These are phyloP conservation scores for Teratosphaeria epicoccoides DNA, from an alignment of 2,329 filamentous ascomycete genomes.

Conservation along the genomic window DNA sequence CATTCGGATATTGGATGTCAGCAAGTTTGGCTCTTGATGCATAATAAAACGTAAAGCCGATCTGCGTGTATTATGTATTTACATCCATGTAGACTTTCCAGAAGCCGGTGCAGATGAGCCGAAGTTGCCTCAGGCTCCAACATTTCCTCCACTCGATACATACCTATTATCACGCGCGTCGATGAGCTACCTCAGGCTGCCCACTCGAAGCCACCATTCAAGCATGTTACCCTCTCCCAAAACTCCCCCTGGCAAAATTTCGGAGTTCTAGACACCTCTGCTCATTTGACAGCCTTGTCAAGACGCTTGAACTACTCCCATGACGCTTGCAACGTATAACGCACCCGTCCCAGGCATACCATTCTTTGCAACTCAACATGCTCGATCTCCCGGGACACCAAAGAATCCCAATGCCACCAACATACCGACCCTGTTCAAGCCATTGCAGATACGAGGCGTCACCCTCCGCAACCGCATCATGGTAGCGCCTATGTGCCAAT, in stretches of 20 bases:
- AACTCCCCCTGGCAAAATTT: too few relatives aligned
- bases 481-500: conserved; percentile 56
- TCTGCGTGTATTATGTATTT: too few relatives aligned
- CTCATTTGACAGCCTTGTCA: too few relatives aligned
- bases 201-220: too few relatives aligned
- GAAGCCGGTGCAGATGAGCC: neutral
- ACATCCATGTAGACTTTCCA: neutral
- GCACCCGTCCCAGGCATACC: conserved; percentile 32
- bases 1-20: neutral
- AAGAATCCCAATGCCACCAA: conserved; percentile 32
- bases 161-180: too few relatives aligned
- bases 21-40: neutral
- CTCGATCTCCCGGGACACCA: conserved; percentile 35
- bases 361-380: conserved; percentile 38
- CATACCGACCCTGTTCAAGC: conserved; percentile 49
- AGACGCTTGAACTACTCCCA: too few relatives aligned
- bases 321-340: conserved; percentile 23
- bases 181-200: too few relatives aligned
- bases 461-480: conserved; percentile 56
- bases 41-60: too few relatives aligned
- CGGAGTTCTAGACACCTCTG: too few relatives aligned
- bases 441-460: conserved; percentile 44
- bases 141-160: too few relatives aligned
- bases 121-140: too few relatives aligned
- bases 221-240: too few relatives aligned